These are phyloP conservation scores for Carex kokanica DNA, from an alignment of 176 grass and related monocot genomes.

Conservation along the genomic window DNA sequence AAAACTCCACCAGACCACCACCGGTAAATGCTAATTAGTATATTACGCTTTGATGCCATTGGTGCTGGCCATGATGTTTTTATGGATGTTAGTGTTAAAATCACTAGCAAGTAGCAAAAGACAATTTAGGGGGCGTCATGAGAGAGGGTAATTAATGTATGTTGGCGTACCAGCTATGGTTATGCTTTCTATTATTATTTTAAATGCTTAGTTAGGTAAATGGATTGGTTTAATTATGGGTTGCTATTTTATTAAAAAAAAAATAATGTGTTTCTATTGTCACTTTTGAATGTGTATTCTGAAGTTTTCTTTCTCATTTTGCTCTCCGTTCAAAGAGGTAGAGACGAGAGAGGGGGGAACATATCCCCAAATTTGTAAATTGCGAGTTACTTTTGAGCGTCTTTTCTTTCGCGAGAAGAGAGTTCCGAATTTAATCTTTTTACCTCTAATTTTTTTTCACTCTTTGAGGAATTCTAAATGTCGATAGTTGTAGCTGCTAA, in stretches of 20 bases:
- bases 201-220: slow-evolving; percentile 10
- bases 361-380: no score
- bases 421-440: no score
- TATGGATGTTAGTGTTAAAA: neutral
- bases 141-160: neutral
- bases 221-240: neutral
- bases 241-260: neutral
- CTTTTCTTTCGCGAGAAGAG: no score
- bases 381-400: no score
- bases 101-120: neutral
- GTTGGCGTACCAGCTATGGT: neutral
- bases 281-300: neutral
- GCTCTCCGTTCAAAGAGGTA: no score
- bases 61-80: neutral
- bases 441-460: no score
- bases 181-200: neutral
- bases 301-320: neutral
- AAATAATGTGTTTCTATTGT: neutral
- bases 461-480: no score
- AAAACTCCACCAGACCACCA: neutral
- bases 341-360: no score
- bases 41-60: neutral
- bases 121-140: neutral
- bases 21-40: neutral
- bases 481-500: no score